Evolutionary conservation across 768 basidiomycete species (phyloP), one percentile per base, ranked within the genome.

Genomic region (Suillus bovinus): DNA sequence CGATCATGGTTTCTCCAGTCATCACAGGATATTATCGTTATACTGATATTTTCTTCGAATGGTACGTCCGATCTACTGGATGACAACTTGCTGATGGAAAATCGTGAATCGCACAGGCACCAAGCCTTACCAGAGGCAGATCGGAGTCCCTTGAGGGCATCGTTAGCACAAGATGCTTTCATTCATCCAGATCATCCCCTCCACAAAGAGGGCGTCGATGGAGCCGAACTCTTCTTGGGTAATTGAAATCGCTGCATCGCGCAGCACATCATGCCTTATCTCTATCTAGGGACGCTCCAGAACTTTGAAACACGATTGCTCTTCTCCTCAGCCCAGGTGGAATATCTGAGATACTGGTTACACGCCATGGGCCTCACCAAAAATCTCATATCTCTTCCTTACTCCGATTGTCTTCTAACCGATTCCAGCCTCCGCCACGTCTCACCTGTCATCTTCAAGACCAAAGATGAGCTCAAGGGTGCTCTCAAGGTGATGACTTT

Each of bases 341-440:
- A 95, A 72, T 95, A 93, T 73, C 73, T 90, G 22, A 81, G 91
- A 58, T 93, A 94, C 73, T 95, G 89, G 88, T 81, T 94, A 58
- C 84, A 91, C 69, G 85, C 87, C 1, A 87, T 88, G 82, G 77
- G 81, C 61, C 78, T 93, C 66, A 91, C 90, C 0, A 78, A 83
- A 61, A 72, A 80, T 20, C 79, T 81, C 49, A 82, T 94, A 46
- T 87, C 91, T 20, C 76, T 95, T 29, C 93, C 93, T 1, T 87
- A 89, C 67, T 89, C 88, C 5, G 86, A 92, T 62, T 92, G 87
- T 66, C 84, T 95, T 47, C 77, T 94, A 65, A 85, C 83, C 1
- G 77, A 78, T 33, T 80, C 81, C 7, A 81, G 85, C 57, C 77
- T 93, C 33, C 79, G 83, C 31, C 82, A 79, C 49, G 81, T 88